phyloP scores from a whole-genome alignment of 2,329 filamentous ascomycete genomes.

The Xylaria sp. region DNA sequence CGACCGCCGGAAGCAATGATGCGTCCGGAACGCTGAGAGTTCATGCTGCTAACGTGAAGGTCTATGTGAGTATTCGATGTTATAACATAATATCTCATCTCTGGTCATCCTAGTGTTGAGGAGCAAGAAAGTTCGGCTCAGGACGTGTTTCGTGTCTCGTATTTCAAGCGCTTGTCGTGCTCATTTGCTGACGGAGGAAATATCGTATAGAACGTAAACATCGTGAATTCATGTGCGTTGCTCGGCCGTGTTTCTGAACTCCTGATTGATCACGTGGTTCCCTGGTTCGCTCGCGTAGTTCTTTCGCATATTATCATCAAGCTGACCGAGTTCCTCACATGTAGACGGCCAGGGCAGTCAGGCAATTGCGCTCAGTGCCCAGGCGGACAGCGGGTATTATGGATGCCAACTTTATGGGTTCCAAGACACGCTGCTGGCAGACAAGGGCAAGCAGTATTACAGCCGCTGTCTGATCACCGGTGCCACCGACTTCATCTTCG shows the following conservation, averaged over 20 bases:
- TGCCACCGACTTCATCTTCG: constrained; percentile 48
- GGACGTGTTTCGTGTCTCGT: not conserved
- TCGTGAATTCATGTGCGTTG: constrained; percentile 38
- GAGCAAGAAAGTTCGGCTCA: not conserved
- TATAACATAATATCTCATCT: not conserved
- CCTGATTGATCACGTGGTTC: not conserved
- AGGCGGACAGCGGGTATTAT: constrained; percentile 43
- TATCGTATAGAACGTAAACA: constrained; percentile 45
- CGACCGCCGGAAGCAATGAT: constrained; percentile 48
- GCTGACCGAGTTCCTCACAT: not conserved
- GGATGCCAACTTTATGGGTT: constrained; percentile 42
- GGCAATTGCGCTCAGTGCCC: constrained; percentile 43
- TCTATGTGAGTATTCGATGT: constrained; percentile 39
- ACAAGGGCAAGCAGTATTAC: constrained; percentile 45
- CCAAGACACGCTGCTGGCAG: constrained; percentile 46
- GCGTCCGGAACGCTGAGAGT: constrained; percentile 42
- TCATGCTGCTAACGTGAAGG: constrained; percentile 45
- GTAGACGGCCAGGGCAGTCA: constrained; percentile 41
- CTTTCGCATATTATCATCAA: not conserved
- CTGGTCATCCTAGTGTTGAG: not conserved
- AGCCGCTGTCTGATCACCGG: constrained; percentile 40
- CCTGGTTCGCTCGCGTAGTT: not conserved
- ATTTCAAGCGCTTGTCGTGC: not conserved
- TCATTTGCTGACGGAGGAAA: constrained; percentile 3
- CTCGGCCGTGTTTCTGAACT: too few species aligned